These are phyloP conservation scores for Coleophoma cylindrospora DNA, from an alignment of 2,329 filamentous ascomycete species.

Conservation along the genomic window DNA sequence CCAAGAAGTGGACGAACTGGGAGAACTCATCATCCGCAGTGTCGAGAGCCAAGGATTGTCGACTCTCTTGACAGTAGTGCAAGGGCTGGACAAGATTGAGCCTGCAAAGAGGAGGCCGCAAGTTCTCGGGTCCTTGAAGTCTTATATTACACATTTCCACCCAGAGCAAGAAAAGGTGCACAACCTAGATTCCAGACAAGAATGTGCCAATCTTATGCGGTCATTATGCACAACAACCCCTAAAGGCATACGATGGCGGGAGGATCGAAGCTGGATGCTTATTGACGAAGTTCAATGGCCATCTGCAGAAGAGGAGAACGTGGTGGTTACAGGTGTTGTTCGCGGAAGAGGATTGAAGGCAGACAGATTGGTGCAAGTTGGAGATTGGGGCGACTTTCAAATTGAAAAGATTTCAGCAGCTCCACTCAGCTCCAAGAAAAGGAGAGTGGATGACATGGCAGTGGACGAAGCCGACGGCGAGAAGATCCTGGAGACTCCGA, in stretches of 20 bases:
- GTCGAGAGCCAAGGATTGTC: constrained; percentile 94
- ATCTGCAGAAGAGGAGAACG: constrained; percentile 52
- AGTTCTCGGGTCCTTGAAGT: constrained; percentile 78
- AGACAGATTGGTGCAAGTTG: constrained; percentile 83
- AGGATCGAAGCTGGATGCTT: constrained; percentile 93
- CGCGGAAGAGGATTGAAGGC: constrained; percentile 84
- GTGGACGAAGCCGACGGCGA: constrained; percentile 54
- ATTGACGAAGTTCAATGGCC: constrained; percentile 77
- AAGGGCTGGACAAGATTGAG: constrained; percentile 73
- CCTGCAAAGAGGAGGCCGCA: constrained; percentile 73
- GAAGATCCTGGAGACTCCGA: constrained; percentile 64
- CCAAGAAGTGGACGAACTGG: constrained; percentile 77
- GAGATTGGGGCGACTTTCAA: constrained; percentile 92
- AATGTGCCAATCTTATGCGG: constrained; percentile 85
- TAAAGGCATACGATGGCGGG: constrained; percentile 92
- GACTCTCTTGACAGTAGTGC: constrained; percentile 81
- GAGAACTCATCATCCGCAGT: constrained; percentile 78
- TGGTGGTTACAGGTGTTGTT: constrained; percentile 78
- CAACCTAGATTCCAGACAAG: constrained; percentile 81
- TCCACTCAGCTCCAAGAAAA: constrained; percentile 57
- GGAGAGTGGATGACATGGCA: constrained; percentile 62
- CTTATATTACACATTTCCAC: constrained; percentile 92
- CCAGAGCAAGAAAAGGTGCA: constrained; percentile 88
- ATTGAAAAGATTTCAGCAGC: constrained; percentile 83
- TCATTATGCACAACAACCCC: constrained; percentile 88